Evolutionary conservation across 257 asterid species (phyloP).

Genomic region (Avicennia marina): DNA sequence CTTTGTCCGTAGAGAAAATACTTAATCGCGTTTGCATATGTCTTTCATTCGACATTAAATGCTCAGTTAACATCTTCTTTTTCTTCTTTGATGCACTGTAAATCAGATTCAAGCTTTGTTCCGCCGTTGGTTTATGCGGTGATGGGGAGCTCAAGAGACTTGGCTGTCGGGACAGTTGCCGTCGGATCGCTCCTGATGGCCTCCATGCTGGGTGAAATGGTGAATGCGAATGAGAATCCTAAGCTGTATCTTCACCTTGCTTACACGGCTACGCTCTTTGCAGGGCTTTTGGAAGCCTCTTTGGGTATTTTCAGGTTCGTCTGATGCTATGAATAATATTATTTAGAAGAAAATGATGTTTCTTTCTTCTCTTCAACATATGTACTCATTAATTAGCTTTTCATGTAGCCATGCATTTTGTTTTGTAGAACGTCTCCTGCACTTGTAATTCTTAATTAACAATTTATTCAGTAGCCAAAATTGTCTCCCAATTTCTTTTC

Average conservation of each 20-base stretch:
- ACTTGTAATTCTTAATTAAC: too few species aligned
- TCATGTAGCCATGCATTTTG: too few species aligned
- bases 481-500: too few species aligned
- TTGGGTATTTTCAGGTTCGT: slow-evolving; percentile 64
- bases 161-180: slow-evolving; percentile 72
- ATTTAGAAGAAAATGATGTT: too few species aligned
- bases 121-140: slow-evolving; percentile 58
- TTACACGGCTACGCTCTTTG: slow-evolving; percentile 52
- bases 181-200: slow-evolving; percentile 58
- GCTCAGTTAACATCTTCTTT: too few species aligned
- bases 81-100: too few species aligned
- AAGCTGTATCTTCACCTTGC: slow-evolving; percentile 58
- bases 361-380: too few species aligned
- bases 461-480: too few species aligned
- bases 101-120: slow-evolving; percentile 66
- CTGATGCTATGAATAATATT: too few species aligned
- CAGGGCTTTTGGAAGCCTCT: slow-evolving; percentile 51
- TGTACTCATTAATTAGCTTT: too few species aligned
- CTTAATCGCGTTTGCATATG: neutral
- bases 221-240: slow-evolving; percentile 40
- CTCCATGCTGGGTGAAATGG: slow-evolving; percentile 52
- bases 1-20: neutral
- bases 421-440: too few species aligned
- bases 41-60: neutral
- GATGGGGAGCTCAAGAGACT: slow-evolving; percentile 73